Percentiles rank a stretch among this genome's conserved stretches.
These are phyloP conservation scores for Trichophaea hybrida DNA, from an alignment of 2,329 filamentous ascomycete genomes.

Conservation along the genomic window DNA sequence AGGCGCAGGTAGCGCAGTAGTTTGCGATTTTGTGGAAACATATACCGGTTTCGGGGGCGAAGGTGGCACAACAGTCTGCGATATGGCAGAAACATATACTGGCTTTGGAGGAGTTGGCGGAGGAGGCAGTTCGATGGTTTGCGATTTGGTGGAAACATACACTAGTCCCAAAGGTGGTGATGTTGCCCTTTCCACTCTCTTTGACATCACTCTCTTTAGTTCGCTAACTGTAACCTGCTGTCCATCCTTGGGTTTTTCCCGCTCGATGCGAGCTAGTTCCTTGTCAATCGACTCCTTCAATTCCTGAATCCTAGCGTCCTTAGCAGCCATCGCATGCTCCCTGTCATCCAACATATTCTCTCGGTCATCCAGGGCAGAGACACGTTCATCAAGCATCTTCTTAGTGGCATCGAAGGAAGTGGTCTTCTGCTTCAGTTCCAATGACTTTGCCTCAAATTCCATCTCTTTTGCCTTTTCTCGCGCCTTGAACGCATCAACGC, in stretches of 20 bases:
- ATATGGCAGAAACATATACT: neutral
- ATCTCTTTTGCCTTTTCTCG: neutral
- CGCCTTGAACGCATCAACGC: neutral
- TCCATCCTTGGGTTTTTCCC: neutral
- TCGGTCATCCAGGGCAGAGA: neutral
- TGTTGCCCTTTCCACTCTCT: neutral
- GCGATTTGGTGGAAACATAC: neutral
- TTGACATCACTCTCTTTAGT: neutral
- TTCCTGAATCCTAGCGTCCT: neutral
- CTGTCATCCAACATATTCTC: slow-evolving; percentile 13
- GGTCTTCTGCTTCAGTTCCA: neutral
- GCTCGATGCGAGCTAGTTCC: neutral
- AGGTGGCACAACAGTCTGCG: neutral
- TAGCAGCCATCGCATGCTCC: neutral
- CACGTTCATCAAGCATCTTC: neutral
- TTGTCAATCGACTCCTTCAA: neutral
- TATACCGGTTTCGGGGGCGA: neutral
- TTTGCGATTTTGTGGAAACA: neutral
- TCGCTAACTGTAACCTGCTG: neutral
- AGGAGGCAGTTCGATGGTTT: slow-evolving; percentile 4
- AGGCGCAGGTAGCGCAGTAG: slow-evolving; percentile 1
- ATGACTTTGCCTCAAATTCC: neutral
- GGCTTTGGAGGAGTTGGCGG: slow-evolving; percentile 1
- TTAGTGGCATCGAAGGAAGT: neutral
- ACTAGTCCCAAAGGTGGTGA: neutral